A percentile compares a stretch with the other conserved stretches of the same genome.
These are phyloP conservation scores for Kockiozyma suomiensis DNA, from an alignment of 805 yeast species.

Conservation along the genomic window DNA sequence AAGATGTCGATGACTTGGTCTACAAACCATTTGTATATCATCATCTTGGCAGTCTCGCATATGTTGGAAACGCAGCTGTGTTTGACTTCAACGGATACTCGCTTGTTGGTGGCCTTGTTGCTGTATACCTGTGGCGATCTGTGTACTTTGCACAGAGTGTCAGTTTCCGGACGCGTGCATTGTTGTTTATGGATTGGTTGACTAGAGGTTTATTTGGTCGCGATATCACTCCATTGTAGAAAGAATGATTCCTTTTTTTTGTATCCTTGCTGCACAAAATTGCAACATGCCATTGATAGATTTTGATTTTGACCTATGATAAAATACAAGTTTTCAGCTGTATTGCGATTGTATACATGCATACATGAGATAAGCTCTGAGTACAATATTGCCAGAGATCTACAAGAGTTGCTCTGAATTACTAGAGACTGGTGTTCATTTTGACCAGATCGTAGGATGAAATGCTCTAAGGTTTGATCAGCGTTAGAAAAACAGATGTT, in stretches of 20 bases:
- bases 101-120: conserved; percentile 64
- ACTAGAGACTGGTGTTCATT: no score
- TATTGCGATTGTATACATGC: background rate
- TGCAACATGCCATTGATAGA: no score
- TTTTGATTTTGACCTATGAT: no score
- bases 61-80: conserved; percentile 70
- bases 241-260: no score
- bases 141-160: conserved; percentile 71
- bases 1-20: conserved; percentile 59
- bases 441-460: no score
- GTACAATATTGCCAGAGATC: no score
- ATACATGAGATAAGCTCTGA: no score
- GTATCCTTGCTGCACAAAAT: no score
- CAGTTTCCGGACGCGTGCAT: conserved; percentile 62
- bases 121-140: conserved; percentile 75
- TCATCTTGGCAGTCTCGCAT: conserved; percentile 69
- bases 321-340: background rate
- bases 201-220: conserved; percentile 44
- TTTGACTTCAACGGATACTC: conserved; percentile 64
- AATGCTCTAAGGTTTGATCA: no score
- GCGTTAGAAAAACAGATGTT: no score
- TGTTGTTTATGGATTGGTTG: conserved; percentile 68
- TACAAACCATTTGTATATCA: conserved; percentile 62
- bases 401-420: no score
- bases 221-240: conserved; percentile 33